Percentiles rank a stretch among this genome's conserved stretches.
Conservation (phyloP, 2,329 filamentous ascomycete genomes). For the Sphaerostilbella broomeana region DNA sequence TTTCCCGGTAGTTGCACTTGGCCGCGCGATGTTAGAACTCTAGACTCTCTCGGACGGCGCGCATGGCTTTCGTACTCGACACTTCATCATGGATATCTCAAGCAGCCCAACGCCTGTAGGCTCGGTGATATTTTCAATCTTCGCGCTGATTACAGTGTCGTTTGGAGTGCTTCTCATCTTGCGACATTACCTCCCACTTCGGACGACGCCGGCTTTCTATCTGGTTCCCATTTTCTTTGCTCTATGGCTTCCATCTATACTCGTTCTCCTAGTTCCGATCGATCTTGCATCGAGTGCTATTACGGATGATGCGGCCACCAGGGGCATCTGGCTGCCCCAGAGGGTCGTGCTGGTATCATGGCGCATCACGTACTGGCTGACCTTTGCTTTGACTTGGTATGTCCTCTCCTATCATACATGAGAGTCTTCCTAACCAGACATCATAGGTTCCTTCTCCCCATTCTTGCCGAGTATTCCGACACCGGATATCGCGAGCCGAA, state of each 20-base stretch:
- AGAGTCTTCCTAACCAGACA: not conserved
- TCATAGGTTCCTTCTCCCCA: constrained; percentile 75
- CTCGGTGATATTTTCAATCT: constrained; percentile 70
- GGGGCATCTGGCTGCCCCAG: constrained; percentile 82
- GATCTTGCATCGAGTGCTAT: constrained; percentile 83
- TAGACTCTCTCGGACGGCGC: no score
- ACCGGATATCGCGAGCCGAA: constrained; percentile 85
- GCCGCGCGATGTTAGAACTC: no score
- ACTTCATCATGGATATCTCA: constrained; percentile 42
- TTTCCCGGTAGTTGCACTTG: not conserved
- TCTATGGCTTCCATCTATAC: constrained; percentile 85
- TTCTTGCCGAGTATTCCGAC: constrained; percentile 91
- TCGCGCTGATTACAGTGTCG: constrained; percentile 68
- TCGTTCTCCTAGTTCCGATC: constrained; percentile 88
- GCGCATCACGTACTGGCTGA: constrained; percentile 96
- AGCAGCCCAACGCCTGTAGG: constrained; percentile 59
- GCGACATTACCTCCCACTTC: constrained; percentile 83
- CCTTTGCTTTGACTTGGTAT: constrained; percentile 89
- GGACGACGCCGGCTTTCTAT: constrained; percentile 83
- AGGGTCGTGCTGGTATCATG: constrained; percentile 77
- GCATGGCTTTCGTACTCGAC: constrained; percentile 24
- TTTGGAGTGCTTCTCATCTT: constrained; percentile 74
- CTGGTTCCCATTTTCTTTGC: constrained; percentile 91
- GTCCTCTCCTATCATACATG: constrained; percentile 15
- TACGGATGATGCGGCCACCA: constrained; percentile 60